A percentile compares a stretch with the other conserved stretches of the same genome.
Evolutionary conservation across 345 rosid genomes (phyloP).

Genomic region (Syzygium aromaticum): DNA sequence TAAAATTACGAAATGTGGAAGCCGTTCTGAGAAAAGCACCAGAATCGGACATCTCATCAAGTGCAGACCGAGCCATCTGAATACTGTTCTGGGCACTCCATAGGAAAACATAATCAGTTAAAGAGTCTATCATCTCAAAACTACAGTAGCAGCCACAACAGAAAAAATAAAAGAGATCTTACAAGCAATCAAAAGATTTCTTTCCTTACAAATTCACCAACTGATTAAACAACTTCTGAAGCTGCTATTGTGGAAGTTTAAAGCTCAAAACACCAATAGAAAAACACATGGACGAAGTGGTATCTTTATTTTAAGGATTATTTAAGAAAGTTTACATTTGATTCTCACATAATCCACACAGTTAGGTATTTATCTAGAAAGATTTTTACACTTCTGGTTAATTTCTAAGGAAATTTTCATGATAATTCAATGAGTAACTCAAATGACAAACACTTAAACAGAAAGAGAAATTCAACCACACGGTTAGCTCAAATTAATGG

Average conservation of each 20-base stretch:
- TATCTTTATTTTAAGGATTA: neutral
- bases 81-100: neutral
- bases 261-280: neutral
- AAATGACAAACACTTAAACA: neutral
- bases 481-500: neutral
- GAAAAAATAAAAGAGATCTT: neutral
- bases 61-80: slow-evolving; percentile 70
- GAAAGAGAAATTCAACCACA: neutral
- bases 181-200: neutral
- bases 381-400: neutral
- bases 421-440: neutral
- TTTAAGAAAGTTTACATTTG: neutral
- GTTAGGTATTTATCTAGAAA: neutral
- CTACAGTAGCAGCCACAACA: neutral
- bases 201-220: neutral
- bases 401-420: neutral
- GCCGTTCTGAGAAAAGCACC: slow-evolving; percentile 77
- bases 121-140: neutral
- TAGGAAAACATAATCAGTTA: neutral
- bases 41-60: slow-evolving; percentile 64
- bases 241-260: neutral
- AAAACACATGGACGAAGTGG: neutral
- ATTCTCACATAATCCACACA: neutral
- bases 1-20: slow-evolving; percentile 70
- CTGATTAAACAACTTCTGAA: neutral